phyloP scores from a whole-genome alignment of 305 asterid genomes.

The Nicotiana rustica region DNA sequence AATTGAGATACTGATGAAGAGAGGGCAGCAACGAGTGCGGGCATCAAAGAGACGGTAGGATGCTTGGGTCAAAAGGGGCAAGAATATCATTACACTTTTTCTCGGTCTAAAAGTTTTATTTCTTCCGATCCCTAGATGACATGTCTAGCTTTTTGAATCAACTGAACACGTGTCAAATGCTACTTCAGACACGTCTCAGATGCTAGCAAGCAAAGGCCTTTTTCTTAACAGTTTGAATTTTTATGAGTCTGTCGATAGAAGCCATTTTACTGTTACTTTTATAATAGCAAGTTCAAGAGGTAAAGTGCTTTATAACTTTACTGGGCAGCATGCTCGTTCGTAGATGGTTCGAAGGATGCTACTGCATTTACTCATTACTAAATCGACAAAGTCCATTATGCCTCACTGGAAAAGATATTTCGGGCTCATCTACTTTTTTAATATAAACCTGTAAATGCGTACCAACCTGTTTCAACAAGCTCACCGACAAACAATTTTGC shows the following conservation, averaged over 20 bases:
- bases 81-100: background rate
- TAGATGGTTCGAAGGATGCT: background rate
- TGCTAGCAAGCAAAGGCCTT: background rate
- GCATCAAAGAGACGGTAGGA: background rate
- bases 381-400: background rate
- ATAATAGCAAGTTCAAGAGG: background rate
- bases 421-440: background rate
- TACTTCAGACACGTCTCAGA: background rate
- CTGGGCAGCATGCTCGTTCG: background rate
- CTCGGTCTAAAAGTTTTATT: background rate
- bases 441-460: slow-evolving; percentile 15
- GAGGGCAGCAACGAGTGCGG: background rate
- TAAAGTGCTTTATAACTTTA: background rate
- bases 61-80: background rate
- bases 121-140: background rate
- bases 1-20: background rate
- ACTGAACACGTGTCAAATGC: background rate
- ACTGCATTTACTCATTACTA: background rate
- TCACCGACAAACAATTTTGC: slow-evolving; percentile 96
- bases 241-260: background rate
- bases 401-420: slow-evolving; percentile 6
- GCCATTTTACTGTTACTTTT: background rate
- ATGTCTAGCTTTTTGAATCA: background rate
- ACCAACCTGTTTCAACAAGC: slow-evolving; percentile 82
- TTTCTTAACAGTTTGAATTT: background rate